phyloP scores from a whole-genome alignment of 768 basidiomycete species.

The Galerina sulciceps region DNA sequence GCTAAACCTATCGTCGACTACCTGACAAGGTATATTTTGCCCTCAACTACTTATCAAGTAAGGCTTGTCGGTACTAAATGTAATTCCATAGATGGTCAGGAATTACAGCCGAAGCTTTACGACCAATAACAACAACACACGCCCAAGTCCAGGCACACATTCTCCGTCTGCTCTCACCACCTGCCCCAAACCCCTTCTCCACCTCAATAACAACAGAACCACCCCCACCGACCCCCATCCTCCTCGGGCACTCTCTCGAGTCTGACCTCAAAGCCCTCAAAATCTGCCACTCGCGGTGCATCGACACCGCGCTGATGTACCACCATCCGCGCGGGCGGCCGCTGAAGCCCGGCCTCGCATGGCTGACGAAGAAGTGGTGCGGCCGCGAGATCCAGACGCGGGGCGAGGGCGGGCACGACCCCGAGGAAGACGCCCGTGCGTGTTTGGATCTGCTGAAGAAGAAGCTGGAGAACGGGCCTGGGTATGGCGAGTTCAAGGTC shows the following conservation, averaged over 20 bases:
- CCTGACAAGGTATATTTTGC: constrained; percentile 73
- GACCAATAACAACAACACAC: constrained; percentile 75
- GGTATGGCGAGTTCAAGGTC: constrained; percentile 85
- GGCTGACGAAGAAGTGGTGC: constrained; percentile 95
- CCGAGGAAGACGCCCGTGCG: constrained; percentile 92
- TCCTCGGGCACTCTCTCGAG: constrained; percentile 95
- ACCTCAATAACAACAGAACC: constrained; percentile 19
- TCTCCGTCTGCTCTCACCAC: constrained; percentile 61
- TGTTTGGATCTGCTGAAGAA: constrained; percentile 83
- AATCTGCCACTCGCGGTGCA: constrained; percentile 82
- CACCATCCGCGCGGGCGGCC: constrained; percentile 94
- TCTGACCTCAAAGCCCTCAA: constrained; percentile 91
- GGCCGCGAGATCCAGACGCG: constrained; percentile 85
- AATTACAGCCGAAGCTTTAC: constrained; percentile 78
- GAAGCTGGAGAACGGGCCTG: constrained; percentile 77
- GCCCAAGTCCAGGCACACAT: constrained; percentile 77
- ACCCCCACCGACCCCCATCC: constrained; percentile 66
- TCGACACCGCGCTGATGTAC: constrained; percentile 90
- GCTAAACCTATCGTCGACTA: constrained; percentile 86
- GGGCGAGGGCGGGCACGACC: constrained; percentile 89
- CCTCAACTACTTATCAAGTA: background rate
- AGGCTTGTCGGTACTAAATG: background rate
- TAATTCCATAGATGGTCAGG: constrained; percentile 78
- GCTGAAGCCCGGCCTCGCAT: constrained; percentile 94
- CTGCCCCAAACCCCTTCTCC: constrained; percentile 49